Base-by-base conservation (phyloP, 257 asterid species). In the Forsythia suspensa region DNA sequence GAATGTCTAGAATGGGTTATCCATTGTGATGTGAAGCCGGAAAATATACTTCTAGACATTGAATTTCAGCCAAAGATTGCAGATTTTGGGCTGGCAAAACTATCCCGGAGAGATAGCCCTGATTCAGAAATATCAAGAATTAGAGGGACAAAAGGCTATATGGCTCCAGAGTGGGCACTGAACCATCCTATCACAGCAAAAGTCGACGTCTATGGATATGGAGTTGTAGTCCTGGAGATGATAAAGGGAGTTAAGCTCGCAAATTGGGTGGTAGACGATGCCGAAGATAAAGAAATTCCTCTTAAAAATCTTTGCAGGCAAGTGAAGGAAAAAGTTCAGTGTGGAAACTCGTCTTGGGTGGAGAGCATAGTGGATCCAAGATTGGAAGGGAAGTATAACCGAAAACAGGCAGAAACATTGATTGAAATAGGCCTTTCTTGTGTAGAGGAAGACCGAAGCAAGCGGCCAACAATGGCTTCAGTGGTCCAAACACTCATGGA, bases 1-100 rank as follows among this genome's bases (percentile, higher is more conserved):
- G 81, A 77, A 65, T 77, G 80, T 70, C 52, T 68, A 11, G 80
- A 77, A 46, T 77, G 80, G 80, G 75, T 69, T 3, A 67, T 77
- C 20, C 75, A 77, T 77, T 77, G 80, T 46, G 75, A 77, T 18
- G 74, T 77, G 66, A 68, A 77, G 65, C 80, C 80, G 0, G 75
- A 77, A 13, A 77, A 77, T 38, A 68, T 77, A 44, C 70, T 77
- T 13, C 66, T 77, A 0, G 73, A 67, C 65, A 5, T 38, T 46
- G 74, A 77, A 34, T 51, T 67, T 34, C 39, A 68, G 18, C 75
- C 75, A 36, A 77, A 77, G 18, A 70, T 77, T 11, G 80, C 69
- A 44, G 75, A 77, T 46, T 77, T 77, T 51, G 80, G 80, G 11
- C 75, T 77, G 1, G 73, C 75, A 20, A 77, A 51, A 59, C 66